These are phyloP conservation scores for Craspedostauros australis DNA, from an alignment of 108 stramenopile species.

Conservation along the genomic window DNA sequence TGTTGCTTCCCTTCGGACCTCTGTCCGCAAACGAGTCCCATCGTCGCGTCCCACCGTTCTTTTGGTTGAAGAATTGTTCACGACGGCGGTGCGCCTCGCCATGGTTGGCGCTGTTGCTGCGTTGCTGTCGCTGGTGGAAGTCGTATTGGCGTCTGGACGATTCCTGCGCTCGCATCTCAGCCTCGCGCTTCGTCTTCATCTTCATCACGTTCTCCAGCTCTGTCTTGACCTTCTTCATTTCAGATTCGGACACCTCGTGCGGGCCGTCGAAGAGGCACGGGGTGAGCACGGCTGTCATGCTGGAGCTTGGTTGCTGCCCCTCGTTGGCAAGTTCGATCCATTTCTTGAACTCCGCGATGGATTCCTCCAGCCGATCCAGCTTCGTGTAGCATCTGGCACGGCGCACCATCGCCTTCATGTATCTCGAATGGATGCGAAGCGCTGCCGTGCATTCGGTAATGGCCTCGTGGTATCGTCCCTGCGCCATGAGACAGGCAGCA, in stretches of 20 bases:
- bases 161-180: conserved; percentile 12
- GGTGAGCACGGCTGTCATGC: conserved; percentile 17
- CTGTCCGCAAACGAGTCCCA: conserved; percentile 61
- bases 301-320: conserved; percentile 29
- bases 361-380: conserved; percentile 57
- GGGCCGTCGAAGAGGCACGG: conserved; percentile 72
- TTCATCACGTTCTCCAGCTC: conserved; percentile 59
- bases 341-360: conserved; percentile 59
- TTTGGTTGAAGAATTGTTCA: conserved; percentile 35
- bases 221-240: conserved; percentile 40
- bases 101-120: conserved; percentile 37
- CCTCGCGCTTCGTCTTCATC: conserved; percentile 30
- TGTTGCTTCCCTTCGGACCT: conserved; percentile 21
- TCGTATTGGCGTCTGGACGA: conserved; percentile 18
- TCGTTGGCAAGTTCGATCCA: conserved; percentile 63
- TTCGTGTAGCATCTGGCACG: conserved; percentile 71
- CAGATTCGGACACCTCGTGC: conserved; percentile 41
- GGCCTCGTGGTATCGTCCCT: conserved; percentile 60
- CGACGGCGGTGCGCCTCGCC: conserved; percentile 31
- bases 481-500: conserved; percentile 83
- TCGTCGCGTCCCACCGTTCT: conserved; percentile 31
- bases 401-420: conserved; percentile 86
- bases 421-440: conserved; percentile 72
- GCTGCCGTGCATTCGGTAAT: conserved; percentile 78
- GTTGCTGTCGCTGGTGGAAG: conserved; percentile 29